Base-by-base conservation (phyloP, 1,284 basidiomycete genomes). In the Apiotrichum mycotoxinovorans region DNA sequence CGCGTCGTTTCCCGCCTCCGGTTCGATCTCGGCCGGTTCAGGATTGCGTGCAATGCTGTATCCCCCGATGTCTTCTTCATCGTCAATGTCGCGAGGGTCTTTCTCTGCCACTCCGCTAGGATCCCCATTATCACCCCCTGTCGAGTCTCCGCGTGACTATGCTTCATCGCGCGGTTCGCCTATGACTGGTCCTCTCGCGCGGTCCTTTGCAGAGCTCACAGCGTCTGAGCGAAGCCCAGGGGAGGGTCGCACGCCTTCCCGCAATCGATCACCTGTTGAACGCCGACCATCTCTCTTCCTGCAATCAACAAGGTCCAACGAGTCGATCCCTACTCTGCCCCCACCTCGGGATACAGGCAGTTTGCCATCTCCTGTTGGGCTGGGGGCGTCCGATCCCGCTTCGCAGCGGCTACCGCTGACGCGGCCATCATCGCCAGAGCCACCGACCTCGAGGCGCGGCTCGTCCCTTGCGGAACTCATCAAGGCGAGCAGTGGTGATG, bases 401-500 rank as follows among this genome's bases (percentile, higher is more conserved):
- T 40, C 44, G n/a, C 42, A 46, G 7, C 52, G 52, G 15, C 25
- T 40, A 15, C 51, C 66, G 2, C 57, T 63, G 14, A 69, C 70
- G 3, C 62, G 62, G 8, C 70, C 69, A 0, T 53, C 71, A 5
- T 63, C 69, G 12, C 69, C 62, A 4, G 58, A 63, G 26, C 69
- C 49, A 54, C 61, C 27, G 17, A 27, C 11, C 25, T 45, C 20
- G 41, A 59, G 51, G 10, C 44, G 67, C 23, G 61, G 73, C 41
- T 65, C 68, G 12, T 72, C 70, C 0, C 52, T 75, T 17, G 68
- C 71, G 0, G 73, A 75, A 38, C 60, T 70, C 14, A 74, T 75
- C 56, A 71, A 59, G 62, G 66, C 64, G 3, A 64, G 68, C 27
- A 67, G 67, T 15, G 73, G 73, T 2, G 73, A 75, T 50, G 64